Conservation (phyloP, 23 red algal species). For the Gracilaria domingensis region DNA sequence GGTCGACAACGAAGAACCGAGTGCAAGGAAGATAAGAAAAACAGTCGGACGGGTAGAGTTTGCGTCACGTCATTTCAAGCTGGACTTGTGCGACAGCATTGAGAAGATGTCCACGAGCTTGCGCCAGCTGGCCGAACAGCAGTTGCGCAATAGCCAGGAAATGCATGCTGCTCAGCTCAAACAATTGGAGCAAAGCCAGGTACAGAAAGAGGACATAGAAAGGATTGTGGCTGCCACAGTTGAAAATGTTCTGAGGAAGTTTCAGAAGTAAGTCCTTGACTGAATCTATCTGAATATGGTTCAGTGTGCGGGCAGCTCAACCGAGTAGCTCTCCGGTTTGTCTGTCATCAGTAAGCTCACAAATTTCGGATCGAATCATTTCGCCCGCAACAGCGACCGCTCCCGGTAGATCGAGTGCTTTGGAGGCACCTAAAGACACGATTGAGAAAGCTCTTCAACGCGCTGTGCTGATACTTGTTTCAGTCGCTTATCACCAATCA, state of each 20-base stretch:
- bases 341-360: conserved; percentile 21
- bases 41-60: no score
- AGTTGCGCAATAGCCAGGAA: not conserved
- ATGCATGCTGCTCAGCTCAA: no score
- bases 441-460: no score
- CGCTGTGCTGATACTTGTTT: no score
- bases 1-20: not conserved
- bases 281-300: no score
- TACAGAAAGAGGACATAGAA: no score
- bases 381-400: conserved; percentile 27
- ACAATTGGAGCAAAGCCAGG: no score
- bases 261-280: no score
- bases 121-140: not conserved
- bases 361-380: conserved; percentile 57
- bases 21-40: not conserved
- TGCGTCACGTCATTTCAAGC: not conserved
- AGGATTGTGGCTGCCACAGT: no score
- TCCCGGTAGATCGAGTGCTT: conserved; percentile 26
- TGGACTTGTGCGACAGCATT: not conserved
- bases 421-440: not conserved
- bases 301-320: no score
- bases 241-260: no score
- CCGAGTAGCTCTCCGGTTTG: conserved; percentile 14
- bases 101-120: not conserved
- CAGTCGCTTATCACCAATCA: no score